Percentiles rank a stretch among this genome's conserved stretches.
Evolutionary conservation across 768 basidiomycete species (phyloP).

Genomic region (Royoungia palumana): DNA sequence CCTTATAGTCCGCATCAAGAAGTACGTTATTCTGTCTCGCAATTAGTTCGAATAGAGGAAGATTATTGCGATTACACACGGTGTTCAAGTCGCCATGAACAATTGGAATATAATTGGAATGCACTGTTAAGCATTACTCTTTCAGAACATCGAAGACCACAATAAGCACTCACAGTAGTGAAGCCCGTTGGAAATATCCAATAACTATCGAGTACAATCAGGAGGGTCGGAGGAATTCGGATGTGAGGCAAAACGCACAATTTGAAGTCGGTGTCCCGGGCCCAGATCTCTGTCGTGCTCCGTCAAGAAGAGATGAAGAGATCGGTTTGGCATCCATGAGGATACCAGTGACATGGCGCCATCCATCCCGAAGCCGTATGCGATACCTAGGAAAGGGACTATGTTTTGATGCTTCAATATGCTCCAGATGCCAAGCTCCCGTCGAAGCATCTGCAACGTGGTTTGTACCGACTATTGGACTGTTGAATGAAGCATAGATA

Average conservation of each 20-base stretch:
- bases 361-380: too few species aligned
- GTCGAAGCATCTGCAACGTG: too few species aligned
- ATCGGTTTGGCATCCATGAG: too few species aligned
- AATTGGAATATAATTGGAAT: neutral
- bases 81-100: slow-evolving; percentile 4
- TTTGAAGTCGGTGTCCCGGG: neutral
- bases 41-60: too few species aligned
- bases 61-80: too few species aligned
- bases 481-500: too few species aligned
- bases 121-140: neutral
- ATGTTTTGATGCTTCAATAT: too few species aligned
- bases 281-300: neutral
- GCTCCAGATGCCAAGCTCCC: too few species aligned
- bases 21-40: slow-evolving; percentile 13
- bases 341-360: too few species aligned
- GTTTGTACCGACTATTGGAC: neutral
- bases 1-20: slow-evolving; percentile 21
- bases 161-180: neutral
- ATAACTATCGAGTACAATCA: too few species aligned
- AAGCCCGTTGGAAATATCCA: neutral
- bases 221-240: too few species aligned
- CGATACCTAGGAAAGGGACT: too few species aligned
- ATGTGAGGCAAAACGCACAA: neutral
- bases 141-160: neutral
- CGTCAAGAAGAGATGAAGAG: neutral